phyloP scores from a whole-genome alignment of 2,329 filamentous ascomycete species.

The Immersiporthe knoxdaviesiana region DNA sequence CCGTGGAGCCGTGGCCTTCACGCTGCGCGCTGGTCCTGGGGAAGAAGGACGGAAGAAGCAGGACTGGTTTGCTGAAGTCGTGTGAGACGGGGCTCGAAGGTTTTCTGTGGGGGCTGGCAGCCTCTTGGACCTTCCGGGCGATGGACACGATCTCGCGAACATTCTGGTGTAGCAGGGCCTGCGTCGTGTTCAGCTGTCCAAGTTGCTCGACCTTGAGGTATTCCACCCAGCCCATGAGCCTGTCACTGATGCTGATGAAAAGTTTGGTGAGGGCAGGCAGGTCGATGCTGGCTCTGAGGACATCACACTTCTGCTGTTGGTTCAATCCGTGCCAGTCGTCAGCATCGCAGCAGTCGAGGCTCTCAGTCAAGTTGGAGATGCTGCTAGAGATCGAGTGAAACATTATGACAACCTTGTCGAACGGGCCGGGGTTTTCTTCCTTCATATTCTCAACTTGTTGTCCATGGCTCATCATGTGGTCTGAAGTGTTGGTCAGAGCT shows the following conservation, averaged over 20 bases:
- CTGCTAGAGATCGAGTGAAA: not conserved
- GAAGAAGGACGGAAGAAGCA: too few relatives aligned
- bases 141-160: not conserved
- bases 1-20: too few relatives aligned
- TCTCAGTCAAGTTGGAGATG: not conserved
- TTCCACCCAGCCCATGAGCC: not conserved
- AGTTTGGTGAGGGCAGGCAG: not conserved
- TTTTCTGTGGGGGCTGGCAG: not conserved
- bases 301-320: not conserved
- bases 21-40: too few relatives aligned
- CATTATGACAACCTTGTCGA: not conserved
- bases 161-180: not conserved
- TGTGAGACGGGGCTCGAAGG: not conserved
- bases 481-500: too few relatives aligned
- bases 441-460: too few relatives aligned
- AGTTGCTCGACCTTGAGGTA: not conserved
- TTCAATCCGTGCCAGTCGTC: not conserved
- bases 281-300: not conserved
- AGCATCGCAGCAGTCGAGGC: not conserved
- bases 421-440: too few relatives aligned
- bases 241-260: not conserved
- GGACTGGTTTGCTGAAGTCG: too few relatives aligned
- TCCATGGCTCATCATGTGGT: not conserved
- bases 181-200: not conserved
- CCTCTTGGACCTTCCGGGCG: not conserved